Base-by-base conservation (phyloP, 345 rosid species). In the Eucalyptus decipiens region DNA sequence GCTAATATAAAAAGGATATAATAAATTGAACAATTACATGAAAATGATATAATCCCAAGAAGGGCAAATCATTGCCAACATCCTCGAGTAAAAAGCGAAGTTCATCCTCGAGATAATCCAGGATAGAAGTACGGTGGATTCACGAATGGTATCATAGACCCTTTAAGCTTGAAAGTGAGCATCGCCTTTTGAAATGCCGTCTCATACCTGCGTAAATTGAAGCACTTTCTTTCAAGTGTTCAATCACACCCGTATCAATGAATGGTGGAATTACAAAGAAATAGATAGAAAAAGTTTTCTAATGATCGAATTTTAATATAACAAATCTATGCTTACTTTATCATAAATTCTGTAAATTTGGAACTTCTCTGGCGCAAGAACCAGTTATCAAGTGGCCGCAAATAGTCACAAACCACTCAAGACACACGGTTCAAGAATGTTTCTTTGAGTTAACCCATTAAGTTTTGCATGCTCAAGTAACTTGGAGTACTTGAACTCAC, bases 371-470 rank as follows among this genome's bases (percentile, higher is more conserved):
- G 7, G 24, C 4, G 24, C 88, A 10, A 96, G 87, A 97, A 96
- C 45, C 94, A 93, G 91, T 98, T 98, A 80, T 98, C 93, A 86
- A 98, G 90, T 91, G 98, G 97, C 89, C 90, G 98, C 93, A 96
- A 91, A 92, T 97, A 98, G 89, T 95, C 99, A 92, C 99, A 98
- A n/a, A 86, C 98, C 96, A 92, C 99, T 97, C 87, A 97, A 92
- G 89, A 96, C 95, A 94, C 98, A 97, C n/a, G n/a, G 95, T 91
- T 97, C 97, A 65, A 97, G 98, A 90, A 97, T 97, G 95, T 96
- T 91, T 93, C 86, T 93, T n/a, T n/a, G 90, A 88, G 96, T 94
- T 90, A 97, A 95, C 87, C 96, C 97, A 23, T 92, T 88, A 91
- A 97, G 90, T 95, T 97, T 92, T 87, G 91, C 56, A 52, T 52